A percentile compares a stretch with the other conserved stretches of the same genome.
phyloP scores from a whole-genome alignment of 768 basidiomycete genomes.

The Tricholomella constricta region DNA sequence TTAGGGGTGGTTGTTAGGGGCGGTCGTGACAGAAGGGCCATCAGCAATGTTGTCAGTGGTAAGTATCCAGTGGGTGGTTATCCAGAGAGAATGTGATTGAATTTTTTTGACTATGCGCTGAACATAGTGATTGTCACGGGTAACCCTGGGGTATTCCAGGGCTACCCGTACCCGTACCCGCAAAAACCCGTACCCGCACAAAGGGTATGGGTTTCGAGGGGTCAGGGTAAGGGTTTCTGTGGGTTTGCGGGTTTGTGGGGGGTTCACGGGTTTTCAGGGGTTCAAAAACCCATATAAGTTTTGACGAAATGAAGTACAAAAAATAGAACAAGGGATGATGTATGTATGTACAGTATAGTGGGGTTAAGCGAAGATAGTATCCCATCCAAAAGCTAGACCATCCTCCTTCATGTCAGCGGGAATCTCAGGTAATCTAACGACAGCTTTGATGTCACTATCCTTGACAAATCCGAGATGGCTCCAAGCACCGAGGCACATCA shows the following conservation, averaged over 20 bases:
- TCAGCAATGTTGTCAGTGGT: too few relatives aligned
- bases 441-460: slow-evolving; percentile 11
- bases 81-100: too few relatives aligned
- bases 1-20: too few relatives aligned
- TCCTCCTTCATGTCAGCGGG: slow-evolving; percentile 11
- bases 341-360: not conserved
- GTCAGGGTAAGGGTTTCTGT: not conserved
- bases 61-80: too few relatives aligned
- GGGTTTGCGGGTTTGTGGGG: not conserved
- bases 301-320: too few relatives aligned
- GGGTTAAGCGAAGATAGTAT: not conserved
- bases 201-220: not conserved
- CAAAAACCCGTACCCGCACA: not conserved
- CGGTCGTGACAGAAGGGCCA: too few relatives aligned
- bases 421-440: not conserved
- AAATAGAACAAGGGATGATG: too few relatives aligned
- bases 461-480: slow-evolving; percentile 18
- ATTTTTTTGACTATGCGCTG: too few relatives aligned
- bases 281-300: not conserved
- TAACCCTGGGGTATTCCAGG: too few relatives aligned
- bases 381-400: slow-evolving; percentile 2
- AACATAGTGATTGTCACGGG: not conserved
- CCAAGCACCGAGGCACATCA: slow-evolving; percentile 24
- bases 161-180: not conserved
- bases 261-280: not conserved